Evolutionary conservation across 768 basidiomycete genomes (phyloP), one percentile per base, ranked within the genome.

Genomic region (Calocybe gangraenosa): DNA sequence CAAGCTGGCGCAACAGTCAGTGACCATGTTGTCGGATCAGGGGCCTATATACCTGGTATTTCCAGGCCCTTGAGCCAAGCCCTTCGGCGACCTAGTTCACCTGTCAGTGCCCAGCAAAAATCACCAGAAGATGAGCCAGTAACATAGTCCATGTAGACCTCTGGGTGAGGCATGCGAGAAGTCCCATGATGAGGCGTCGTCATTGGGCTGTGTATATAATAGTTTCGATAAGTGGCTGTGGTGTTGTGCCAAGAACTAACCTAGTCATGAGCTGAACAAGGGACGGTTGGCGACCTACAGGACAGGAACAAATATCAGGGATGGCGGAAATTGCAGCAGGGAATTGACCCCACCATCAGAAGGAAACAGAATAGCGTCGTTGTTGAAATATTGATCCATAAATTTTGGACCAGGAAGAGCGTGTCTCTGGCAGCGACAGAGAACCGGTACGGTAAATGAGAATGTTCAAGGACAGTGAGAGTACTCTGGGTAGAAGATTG

Each of bases 141-240:
- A 54, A 76, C 76, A 64, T 83, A 86, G 64, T 90, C 86, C 87
- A 91, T 91, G 58, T 85, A 79, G 33, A 87, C 77, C 62, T 90
- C 87, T 9, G 88, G 88, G 61, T 91, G 88, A 0, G 88, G 88
- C 70, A 87, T 76, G 42, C 82, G 80, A 37, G 79, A 65, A 23
- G 73, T 73, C 11, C 65, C 65, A 47, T 75, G 74, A 37, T 73
- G 71, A 45, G 68, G 63, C 14, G 68, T 55, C 42, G 71, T 60
- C 63, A 73, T 70, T 2, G 70, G 71, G 51, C 75, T 77, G 49
- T 17, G 22, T 30, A 35, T 44, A 48, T 21, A 15, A 21, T 33
- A 46, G 14, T 20, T 41, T 52, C 18, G 47, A 21, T 15, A 37
- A 33, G 40, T 32, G 32, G 23, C 2, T 44, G 8, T 44, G 49